phyloP scores from a whole-genome alignment of 345 rosid species.

The Lumnitzera racemosa region DNA sequence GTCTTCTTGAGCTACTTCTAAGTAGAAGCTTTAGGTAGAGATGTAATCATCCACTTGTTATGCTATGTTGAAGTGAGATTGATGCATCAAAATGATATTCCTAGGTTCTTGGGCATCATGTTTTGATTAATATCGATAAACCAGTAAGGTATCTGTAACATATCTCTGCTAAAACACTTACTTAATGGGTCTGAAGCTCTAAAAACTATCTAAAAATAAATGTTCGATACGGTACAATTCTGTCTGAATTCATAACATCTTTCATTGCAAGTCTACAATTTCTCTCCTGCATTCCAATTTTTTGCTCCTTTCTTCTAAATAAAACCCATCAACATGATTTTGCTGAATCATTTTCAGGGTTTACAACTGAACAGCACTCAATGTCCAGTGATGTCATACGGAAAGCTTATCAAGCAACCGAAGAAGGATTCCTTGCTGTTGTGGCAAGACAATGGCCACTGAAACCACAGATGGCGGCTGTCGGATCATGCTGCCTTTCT shows the following conservation, averaged over 20 bases:
- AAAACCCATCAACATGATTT: background rate
- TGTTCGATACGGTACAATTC: too few species aligned
- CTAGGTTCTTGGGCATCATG: too few species aligned
- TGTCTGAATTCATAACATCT: too few species aligned
- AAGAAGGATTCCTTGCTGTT: constrained; percentile 38
- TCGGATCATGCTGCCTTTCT: constrained; percentile 47
- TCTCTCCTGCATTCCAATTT: background rate
- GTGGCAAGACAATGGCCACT: constrained; percentile 38
- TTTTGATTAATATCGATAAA: too few species aligned
- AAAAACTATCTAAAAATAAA: too few species aligned
- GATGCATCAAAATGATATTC: too few species aligned
- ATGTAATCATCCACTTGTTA: too few species aligned
- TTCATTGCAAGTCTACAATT: too few species aligned
- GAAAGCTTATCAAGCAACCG: constrained; percentile 47
- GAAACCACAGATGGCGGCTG: constrained; percentile 48
- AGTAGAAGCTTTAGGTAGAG: background rate
- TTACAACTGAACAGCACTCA: constrained; percentile 34
- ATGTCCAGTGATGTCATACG: constrained; percentile 37
- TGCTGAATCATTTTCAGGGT: constrained; percentile 22
- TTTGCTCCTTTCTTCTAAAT: background rate
- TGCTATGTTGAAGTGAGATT: too few species aligned
- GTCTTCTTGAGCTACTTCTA: background rate
- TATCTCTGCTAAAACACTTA: too few species aligned
- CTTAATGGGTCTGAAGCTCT: too few species aligned
- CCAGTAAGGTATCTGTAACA: too few species aligned